Evolutionary conservation across 352 stramenopile genomes (phyloP).

Genomic region (Phytophthora podocarpi): DNA sequence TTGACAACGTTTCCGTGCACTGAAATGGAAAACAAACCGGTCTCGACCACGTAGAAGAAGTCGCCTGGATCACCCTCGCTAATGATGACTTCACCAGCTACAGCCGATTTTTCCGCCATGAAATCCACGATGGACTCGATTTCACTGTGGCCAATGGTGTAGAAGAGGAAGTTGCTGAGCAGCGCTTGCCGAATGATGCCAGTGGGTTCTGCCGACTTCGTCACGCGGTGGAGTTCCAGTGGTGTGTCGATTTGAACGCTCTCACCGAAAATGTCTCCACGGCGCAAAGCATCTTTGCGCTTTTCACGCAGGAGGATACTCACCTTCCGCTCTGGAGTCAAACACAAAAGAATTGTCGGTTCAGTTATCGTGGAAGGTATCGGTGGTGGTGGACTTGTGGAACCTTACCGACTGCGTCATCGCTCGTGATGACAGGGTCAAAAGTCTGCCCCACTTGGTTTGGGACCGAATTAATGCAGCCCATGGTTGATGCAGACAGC

Average conservation of each 20-base stretch:
- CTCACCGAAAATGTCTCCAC: slow-evolving; percentile 76
- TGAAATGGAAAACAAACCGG: slow-evolving; percentile 86
- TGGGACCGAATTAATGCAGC: slow-evolving; percentile 68
- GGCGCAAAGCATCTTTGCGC: slow-evolving; percentile 54
- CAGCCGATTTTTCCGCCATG: slow-evolving; percentile 53
- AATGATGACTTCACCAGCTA: slow-evolving; percentile 55
- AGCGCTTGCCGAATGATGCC: slow-evolving; percentile 62
- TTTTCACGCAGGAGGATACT: slow-evolving; percentile 74
- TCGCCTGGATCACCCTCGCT: slow-evolving; percentile 70
- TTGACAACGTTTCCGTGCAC: slow-evolving; percentile 85
- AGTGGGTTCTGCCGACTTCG: slow-evolving; percentile 52
- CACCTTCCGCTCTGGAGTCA: slow-evolving; percentile 48
- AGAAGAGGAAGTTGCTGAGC: slow-evolving; percentile 73
- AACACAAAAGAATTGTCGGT: no score
- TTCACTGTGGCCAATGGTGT: slow-evolving; percentile 54
- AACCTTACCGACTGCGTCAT: slow-evolving; percentile 35
- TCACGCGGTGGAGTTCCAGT: slow-evolving; percentile 37
- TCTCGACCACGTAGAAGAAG: slow-evolving; percentile 84
- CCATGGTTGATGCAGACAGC: slow-evolving; percentile 44
- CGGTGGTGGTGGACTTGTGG: no score
- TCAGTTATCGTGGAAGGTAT: no score
- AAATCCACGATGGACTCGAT: slow-evolving; percentile 60
- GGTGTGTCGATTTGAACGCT: slow-evolving; percentile 67
- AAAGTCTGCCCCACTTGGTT: slow-evolving; percentile 49
- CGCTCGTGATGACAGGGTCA: slow-evolving; percentile 45